These are phyloP conservation scores for Leccinum fuscescens DNA, from an alignment of 1,284 basidiomycete species.

Conservation along the genomic window DNA sequence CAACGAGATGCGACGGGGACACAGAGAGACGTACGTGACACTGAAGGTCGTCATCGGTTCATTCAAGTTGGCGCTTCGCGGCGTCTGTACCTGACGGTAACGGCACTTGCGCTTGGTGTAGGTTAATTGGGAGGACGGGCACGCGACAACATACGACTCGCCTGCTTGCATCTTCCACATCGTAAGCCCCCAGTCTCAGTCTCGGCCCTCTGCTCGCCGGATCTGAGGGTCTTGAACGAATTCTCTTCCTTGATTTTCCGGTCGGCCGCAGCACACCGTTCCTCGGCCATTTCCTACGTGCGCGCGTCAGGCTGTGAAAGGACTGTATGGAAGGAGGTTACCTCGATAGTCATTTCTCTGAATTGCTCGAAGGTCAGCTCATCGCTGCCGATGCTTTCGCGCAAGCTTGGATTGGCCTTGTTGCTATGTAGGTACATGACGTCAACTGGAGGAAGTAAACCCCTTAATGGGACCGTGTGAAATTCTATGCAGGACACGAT, in stretches of 20 bases:
- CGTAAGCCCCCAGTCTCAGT: slow-evolving; percentile 89
- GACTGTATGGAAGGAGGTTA: slow-evolving; percentile 32
- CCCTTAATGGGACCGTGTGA: too few species aligned
- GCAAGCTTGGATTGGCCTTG: slow-evolving; percentile 86
- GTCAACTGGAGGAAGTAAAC: too few species aligned
- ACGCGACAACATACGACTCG: slow-evolving; percentile 24
- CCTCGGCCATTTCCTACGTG: slow-evolving; percentile 86
- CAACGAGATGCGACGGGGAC: not conserved
- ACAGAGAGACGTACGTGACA: slow-evolving; percentile 51
- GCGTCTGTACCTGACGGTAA: slow-evolving; percentile 88
- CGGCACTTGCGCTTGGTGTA: slow-evolving; percentile 75
- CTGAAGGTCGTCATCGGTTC: slow-evolving; percentile 88
- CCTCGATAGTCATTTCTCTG: slow-evolving; percentile 80
- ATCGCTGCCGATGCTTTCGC: slow-evolving; percentile 83
- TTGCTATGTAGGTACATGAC: slow-evolving; percentile 30
- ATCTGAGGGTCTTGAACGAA: slow-evolving; percentile 88
- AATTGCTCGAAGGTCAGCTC: slow-evolving; percentile 71
- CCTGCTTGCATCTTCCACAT: slow-evolving; percentile 92
- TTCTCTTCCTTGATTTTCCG: slow-evolving; percentile 85
- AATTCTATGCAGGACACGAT: too few species aligned
- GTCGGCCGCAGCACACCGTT: slow-evolving; percentile 74
- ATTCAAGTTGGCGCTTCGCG: slow-evolving; percentile 75
- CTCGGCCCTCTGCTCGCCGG: slow-evolving; percentile 88
- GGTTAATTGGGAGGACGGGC: not conserved
- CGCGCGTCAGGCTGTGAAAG: not conserved